Percentiles rank a stretch among this genome's conserved stretches.
Conservation (phyloP, 2,329 filamentous ascomycete species). For the Clonostachys byssicola region DNA sequence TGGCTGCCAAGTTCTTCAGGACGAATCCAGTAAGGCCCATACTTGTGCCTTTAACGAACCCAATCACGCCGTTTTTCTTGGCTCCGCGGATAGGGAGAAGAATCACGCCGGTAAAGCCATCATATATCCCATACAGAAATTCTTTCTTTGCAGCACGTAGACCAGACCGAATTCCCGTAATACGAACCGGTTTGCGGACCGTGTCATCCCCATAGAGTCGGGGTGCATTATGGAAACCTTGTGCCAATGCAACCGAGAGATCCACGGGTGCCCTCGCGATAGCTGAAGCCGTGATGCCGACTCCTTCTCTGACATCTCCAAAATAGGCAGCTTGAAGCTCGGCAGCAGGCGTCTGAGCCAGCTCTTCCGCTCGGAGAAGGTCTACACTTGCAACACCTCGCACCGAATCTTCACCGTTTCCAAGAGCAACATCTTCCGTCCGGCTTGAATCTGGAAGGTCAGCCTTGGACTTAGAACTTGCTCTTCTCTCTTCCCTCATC, state of each 20-base stretch:
- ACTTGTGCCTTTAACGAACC: slow-evolving; percentile 49
- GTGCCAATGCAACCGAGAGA: slow-evolving; percentile 55
- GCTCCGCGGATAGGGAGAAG: slow-evolving; percentile 55
- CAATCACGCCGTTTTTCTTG: slow-evolving; percentile 41
- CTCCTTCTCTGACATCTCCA: slow-evolving; percentile 45
- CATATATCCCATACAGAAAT: slow-evolving; percentile 60
- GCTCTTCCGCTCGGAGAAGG: neutral
- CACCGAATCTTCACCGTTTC: neutral
- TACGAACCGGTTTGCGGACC: slow-evolving; percentile 57
- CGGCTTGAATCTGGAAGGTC: slow-evolving; percentile 2
- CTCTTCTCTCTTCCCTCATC: slow-evolving; percentile 26
- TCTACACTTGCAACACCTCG: slow-evolving; percentile 1
- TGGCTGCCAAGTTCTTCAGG: slow-evolving; percentile 59
- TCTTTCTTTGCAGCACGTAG: slow-evolving; percentile 57
- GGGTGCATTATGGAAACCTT: slow-evolving; percentile 69
- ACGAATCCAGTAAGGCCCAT: slow-evolving; percentile 62
- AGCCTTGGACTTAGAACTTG: slow-evolving; percentile 3
- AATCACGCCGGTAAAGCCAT: slow-evolving; percentile 60
- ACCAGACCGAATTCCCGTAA: slow-evolving; percentile 63
- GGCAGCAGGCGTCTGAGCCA: slow-evolving; percentile 2
- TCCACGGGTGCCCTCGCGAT: slow-evolving; percentile 56
- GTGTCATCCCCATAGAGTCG: slow-evolving; percentile 68
- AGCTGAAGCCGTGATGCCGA: slow-evolving; percentile 44
- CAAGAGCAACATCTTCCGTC: slow-evolving; percentile 5
- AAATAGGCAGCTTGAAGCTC: slow-evolving; percentile 32